These are phyloP conservation scores for Hippophae gyantsensis DNA, from an alignment of 306 rosid species.

Conservation along the genomic window DNA sequence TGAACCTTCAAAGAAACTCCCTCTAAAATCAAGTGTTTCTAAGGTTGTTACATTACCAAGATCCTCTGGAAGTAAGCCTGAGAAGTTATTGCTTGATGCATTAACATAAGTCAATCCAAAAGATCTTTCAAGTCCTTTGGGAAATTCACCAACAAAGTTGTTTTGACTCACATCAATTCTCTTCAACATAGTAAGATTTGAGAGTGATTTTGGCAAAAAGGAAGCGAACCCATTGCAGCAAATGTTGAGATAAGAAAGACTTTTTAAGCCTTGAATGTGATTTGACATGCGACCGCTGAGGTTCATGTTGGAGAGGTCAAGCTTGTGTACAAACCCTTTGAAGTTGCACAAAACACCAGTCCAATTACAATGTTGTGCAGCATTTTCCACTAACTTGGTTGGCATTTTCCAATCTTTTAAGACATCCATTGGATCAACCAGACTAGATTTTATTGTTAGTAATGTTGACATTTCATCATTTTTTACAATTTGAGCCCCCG, in stretches of 20 bases:
- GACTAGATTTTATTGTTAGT: conserved; percentile 42
- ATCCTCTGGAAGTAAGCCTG: conserved; percentile 65
- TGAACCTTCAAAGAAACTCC: conserved; percentile 68
- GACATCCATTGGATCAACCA: conserved; percentile 42
- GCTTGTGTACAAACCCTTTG: conserved; percentile 42
- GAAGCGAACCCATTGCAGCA: conserved; percentile 54
- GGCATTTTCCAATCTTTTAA: conserved; percentile 53
- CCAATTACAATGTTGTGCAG: conserved; percentile 56
- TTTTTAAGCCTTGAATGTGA: conserved; percentile 38
- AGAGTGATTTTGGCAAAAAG: conserved; percentile 41
- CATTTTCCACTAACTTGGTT: conserved; percentile 18
- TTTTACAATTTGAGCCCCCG: conserved; percentile 26
- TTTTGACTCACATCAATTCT: conserved; percentile 79
- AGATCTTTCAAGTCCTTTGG: conserved; percentile 55
- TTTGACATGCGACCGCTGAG: conserved; percentile 57
- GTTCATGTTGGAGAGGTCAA: conserved; percentile 77
- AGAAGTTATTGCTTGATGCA: conserved; percentile 71
- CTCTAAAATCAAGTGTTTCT: conserved; percentile 66
- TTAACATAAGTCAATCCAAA: conserved; percentile 44
- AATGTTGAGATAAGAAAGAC: conserved; percentile 47
- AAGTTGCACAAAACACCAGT: conserved; percentile 66
- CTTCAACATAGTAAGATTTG: conserved; percentile 46
- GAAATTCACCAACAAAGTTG: conserved; percentile 62
- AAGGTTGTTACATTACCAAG: conserved; percentile 66
- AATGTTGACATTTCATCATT: conserved; percentile 47